phyloP scores from a whole-genome alignment of 2,329 filamentous ascomycete genomes.

The Fusarium buharicum region DNA sequence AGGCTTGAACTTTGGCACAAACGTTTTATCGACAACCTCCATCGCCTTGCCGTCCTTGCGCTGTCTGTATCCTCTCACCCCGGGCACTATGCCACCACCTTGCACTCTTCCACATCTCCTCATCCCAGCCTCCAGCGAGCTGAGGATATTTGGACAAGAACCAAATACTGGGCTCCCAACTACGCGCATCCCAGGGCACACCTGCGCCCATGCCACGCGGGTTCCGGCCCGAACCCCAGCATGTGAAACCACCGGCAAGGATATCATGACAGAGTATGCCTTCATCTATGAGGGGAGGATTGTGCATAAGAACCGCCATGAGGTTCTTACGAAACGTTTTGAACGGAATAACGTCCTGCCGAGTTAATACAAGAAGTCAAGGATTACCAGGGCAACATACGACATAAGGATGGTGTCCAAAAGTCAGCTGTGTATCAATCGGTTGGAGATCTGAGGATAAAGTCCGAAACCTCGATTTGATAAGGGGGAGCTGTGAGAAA shows the following conservation, averaged over 20 bases:
- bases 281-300: slow-evolving; percentile 49
- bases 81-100: slow-evolving; percentile 48
- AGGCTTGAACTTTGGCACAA: too few relatives aligned
- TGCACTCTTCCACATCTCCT: slow-evolving; percentile 50
- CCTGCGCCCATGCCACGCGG: slow-evolving; percentile 48
- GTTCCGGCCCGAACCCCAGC: slow-evolving; percentile 51
- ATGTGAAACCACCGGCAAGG: slow-evolving; percentile 49
- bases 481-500: slow-evolving; percentile 39
- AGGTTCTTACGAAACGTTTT: slow-evolving; percentile 47
- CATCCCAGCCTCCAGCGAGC: slow-evolving; percentile 51
- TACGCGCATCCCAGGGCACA: slow-evolving; percentile 57
- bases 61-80: slow-evolving; percentile 38
- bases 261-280: slow-evolving; percentile 52
- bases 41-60: slow-evolving; percentile 11
- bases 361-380: slow-evolving; percentile 14
- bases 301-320: slow-evolving; percentile 40
- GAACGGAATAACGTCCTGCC: slow-evolving; percentile 51
- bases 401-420: slow-evolving; percentile 51
- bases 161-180: slow-evolving; percentile 58
- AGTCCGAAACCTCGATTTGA: slow-evolving; percentile 41
- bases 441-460: slow-evolving; percentile 48
- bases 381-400: slow-evolving; percentile 21
- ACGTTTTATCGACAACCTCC: not conserved
- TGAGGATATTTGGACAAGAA: slow-evolving; percentile 56
- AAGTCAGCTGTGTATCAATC: slow-evolving; percentile 47